Evolutionary conservation across 352 stramenopile species (phyloP).

Genomic region (Phytopythium cucurbitacearum): DNA sequence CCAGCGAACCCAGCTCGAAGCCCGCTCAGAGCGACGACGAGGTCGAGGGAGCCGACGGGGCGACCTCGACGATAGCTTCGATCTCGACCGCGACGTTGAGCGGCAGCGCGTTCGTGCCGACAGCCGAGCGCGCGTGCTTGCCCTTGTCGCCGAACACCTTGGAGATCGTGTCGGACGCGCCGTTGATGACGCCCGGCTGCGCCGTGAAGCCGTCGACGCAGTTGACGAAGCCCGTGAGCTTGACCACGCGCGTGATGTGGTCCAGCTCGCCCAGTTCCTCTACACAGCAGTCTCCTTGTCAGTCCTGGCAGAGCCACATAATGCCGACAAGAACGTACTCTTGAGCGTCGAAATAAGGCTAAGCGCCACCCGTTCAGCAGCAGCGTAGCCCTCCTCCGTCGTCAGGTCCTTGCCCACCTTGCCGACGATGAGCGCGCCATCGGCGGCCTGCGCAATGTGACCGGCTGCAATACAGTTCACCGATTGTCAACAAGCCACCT

Average conservation of each 20-base stretch:
- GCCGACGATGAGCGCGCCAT: conserved; percentile 64
- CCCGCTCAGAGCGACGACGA: conserved; percentile 12
- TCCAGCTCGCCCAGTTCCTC: conserved; percentile 90
- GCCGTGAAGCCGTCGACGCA: conserved; percentile 91
- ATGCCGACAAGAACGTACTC: conserved; percentile 18
- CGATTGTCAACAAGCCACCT: background rate
- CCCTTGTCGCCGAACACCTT: conserved; percentile 91
- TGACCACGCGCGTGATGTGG: conserved; percentile 92
- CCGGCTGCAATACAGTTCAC: conserved; percentile 31
- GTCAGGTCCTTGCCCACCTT: conserved; percentile 82
- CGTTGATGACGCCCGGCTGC: conserved; percentile 95
- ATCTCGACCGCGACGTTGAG: conserved; percentile 97
- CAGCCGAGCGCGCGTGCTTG: conserved; percentile 90
- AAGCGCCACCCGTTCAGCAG: conserved; percentile 71
- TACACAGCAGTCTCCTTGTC: conserved; percentile 10
- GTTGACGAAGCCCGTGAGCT: conserved; percentile 96
- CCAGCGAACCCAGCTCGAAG: background rate
- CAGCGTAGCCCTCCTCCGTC: conserved; percentile 82
- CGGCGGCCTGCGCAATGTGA: conserved; percentile 45
- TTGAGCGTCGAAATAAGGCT: conserved; percentile 88
- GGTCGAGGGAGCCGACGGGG: conserved; percentile 22
- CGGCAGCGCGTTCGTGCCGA: conserved; percentile 95
- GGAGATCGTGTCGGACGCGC: conserved; percentile 90
- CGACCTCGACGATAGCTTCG: conserved; percentile 94
- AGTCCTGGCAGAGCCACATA: background rate